Conservation (phyloP, 495 filamentous ascomycete genomes). For the Penicillium maclennaniae region DNA sequence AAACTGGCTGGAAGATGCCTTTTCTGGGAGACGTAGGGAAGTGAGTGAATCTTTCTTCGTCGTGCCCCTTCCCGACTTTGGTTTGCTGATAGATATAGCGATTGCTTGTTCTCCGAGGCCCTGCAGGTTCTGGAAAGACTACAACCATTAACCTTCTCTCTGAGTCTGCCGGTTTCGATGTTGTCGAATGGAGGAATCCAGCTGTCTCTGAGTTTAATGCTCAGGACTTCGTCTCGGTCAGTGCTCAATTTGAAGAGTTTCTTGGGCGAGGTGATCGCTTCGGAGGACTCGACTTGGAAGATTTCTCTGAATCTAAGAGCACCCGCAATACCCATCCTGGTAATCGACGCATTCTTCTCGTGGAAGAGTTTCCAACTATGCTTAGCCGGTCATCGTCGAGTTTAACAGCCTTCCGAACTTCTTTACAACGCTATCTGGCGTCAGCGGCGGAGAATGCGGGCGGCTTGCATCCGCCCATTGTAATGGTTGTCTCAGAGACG, state of each 20-base stretch:
- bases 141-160: constrained; percentile 76
- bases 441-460: constrained; percentile 26
- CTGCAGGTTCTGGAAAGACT: constrained; percentile 92
- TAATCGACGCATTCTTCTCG: constrained; percentile 59
- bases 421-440: constrained; percentile 71
- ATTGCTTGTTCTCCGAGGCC: constrained; percentile 79
- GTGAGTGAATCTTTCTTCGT: constrained; percentile 5
- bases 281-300: constrained; percentile 61
- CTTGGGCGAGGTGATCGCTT: constrained; percentile 74
- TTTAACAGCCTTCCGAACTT: constrained; percentile 68
- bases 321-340: constrained; percentile 13
- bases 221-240: constrained; percentile 59
- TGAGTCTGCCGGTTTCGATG: constrained; percentile 61
- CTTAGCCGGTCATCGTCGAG: constrained; percentile 63
- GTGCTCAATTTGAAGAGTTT: constrained; percentile 87
- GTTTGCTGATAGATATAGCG: constrained; percentile 46
- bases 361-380: constrained; percentile 94
- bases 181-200: constrained; percentile 92
- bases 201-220: constrained; percentile 50
- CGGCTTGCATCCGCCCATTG: constrained; percentile 59
- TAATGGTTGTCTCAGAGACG: constrained; percentile 90
- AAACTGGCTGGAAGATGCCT: constrained; percentile 72
- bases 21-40: constrained; percentile 49
- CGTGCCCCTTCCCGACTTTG: neutral
- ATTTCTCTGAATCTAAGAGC: neutral